A percentile compares a stretch with the other conserved stretches of the same genome.
phyloP scores from a whole-genome alignment of 1,284 basidiomycete species.

The Ceratobasidium sp. region DNA sequence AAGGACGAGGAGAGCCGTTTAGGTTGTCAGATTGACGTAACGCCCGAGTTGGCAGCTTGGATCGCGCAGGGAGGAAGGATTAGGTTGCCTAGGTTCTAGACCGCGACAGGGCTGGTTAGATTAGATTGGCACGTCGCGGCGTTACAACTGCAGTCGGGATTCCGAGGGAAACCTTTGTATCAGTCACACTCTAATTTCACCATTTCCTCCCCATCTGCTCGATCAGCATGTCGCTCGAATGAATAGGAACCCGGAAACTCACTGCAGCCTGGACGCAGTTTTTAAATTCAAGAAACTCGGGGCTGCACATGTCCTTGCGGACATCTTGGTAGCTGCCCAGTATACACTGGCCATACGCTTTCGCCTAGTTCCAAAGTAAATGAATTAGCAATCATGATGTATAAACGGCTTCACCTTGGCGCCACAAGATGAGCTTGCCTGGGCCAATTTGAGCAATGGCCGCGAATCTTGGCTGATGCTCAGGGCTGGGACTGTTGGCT shows the following conservation, averaged over 20 bases:
- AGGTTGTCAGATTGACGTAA: slow-evolving; percentile 42
- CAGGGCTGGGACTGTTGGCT: background rate
- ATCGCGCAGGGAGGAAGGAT: slow-evolving; percentile 35
- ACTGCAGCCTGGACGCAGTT: slow-evolving; percentile 75
- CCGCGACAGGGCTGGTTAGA: background rate
- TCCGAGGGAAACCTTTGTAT: background rate
- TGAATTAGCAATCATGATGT: background rate
- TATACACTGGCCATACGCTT: slow-evolving; percentile 80
- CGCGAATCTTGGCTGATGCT: background rate
- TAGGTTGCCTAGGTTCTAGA: slow-evolving; percentile 39
- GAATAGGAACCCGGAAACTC: slow-evolving; percentile 44
- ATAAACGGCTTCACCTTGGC: background rate
- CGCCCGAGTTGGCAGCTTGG: slow-evolving; percentile 39
- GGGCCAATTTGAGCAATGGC: slow-evolving; percentile 11
- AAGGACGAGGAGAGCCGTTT: slow-evolving; percentile 40
- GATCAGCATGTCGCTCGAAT: slow-evolving; percentile 6
- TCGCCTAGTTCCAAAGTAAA: slow-evolving; percentile 59
- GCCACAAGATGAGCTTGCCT: slow-evolving; percentile 28
- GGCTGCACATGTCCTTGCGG: slow-evolving; percentile 74
- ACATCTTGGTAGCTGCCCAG: slow-evolving; percentile 76
- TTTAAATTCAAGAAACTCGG: slow-evolving; percentile 78
- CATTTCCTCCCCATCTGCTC: slow-evolving; percentile 70
- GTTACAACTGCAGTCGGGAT: background rate
- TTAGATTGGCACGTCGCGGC: background rate
- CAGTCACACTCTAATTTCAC: slow-evolving; percentile 48